A percentile compares a stretch with the other conserved stretches of the same genome.
Conservation (phyloP, 306 rosid genomes). For the Prinsepia uniflora region DNA sequence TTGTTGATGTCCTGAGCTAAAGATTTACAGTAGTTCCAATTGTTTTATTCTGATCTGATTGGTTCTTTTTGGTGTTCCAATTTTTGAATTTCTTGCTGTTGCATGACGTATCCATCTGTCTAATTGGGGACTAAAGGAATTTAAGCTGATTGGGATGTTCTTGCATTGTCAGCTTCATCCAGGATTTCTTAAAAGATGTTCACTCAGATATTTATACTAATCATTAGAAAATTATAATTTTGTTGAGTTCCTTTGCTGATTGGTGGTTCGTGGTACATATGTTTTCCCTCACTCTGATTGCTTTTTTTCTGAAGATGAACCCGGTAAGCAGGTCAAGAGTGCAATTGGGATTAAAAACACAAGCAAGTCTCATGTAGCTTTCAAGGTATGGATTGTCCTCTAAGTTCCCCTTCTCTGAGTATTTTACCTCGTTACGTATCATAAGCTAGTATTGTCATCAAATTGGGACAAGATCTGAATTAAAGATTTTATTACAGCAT, state of each 20-base stretch:
- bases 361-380: conserved; percentile 74
- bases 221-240: conserved; percentile 1
- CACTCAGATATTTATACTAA: conserved; percentile 1
- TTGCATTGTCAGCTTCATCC: background rate
- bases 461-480: background rate
- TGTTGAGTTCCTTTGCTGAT: conserved; percentile 8
- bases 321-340: conserved; percentile 86
- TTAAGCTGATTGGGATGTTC: background rate
- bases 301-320: conserved; percentile 60
- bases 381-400: conserved; percentile 54
- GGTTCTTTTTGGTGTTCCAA: background rate
- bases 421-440: background rate
- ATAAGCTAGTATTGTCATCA: background rate
- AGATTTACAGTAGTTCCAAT: background rate
- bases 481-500: background rate
- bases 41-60: background rate
- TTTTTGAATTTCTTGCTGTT: conserved; percentile 11
- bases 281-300: conserved; percentile 19
- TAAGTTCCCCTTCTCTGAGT: conserved; percentile 4
- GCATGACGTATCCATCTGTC: background rate
- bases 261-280: conserved; percentile 6
- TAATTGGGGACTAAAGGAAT: background rate
- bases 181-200: background rate
- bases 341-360: conserved; percentile 79
- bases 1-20: background rate